Evolutionary conservation across 2,329 filamentous ascomycete genomes (phyloP).

Genomic region (Penicillium sp.): DNA sequence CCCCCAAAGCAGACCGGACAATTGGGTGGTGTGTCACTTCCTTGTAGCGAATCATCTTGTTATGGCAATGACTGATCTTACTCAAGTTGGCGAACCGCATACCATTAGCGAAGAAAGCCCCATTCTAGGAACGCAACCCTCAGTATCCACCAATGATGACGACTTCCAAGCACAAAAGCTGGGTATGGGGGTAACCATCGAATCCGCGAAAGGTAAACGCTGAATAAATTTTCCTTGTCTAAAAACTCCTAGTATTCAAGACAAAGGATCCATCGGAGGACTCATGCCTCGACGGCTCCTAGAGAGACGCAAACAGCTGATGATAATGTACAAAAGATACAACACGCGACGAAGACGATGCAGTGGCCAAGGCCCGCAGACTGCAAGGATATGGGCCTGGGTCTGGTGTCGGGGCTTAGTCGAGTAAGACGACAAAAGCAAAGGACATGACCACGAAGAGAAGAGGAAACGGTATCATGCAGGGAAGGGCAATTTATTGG

Average conservation of each 20-base stretch:
- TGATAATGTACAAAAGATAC: slow-evolving; percentile 44
- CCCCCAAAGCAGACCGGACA: slow-evolving; percentile 58
- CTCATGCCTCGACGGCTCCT: slow-evolving; percentile 2
- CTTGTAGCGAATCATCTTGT: not conserved
- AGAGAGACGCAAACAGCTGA: slow-evolving; percentile 34
- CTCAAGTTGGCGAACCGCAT: slow-evolving; percentile 28
- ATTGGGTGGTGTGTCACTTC: slow-evolving; percentile 48
- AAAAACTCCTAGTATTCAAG: slow-evolving; percentile 32
- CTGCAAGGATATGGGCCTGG: slow-evolving; percentile 56
- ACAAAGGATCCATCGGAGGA: slow-evolving; percentile 14
- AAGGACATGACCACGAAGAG: slow-evolving; percentile 12
- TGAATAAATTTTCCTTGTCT: slow-evolving; percentile 25
- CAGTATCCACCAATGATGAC: slow-evolving; percentile 49
- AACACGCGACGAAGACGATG: slow-evolving; percentile 39
- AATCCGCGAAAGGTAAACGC: slow-evolving; percentile 39
- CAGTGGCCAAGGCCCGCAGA: slow-evolving; percentile 45
- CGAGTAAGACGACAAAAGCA: slow-evolving; percentile 11
- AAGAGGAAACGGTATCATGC: slow-evolving; percentile 13
- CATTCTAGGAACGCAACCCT: slow-evolving; percentile 43
- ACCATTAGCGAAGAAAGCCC: slow-evolving; percentile 35
- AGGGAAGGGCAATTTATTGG: slow-evolving; percentile 30
- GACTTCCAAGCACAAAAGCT: slow-evolving; percentile 55
- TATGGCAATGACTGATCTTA: slow-evolving; percentile 4
- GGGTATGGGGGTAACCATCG: slow-evolving; percentile 53
- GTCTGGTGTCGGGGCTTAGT: slow-evolving; percentile 55